A percentile compares a stretch with the other conserved stretches of the same genome.
phyloP scores from a whole-genome alignment of 495 filamentous ascomycete species.

The Margaritispora aquatica region DNA sequence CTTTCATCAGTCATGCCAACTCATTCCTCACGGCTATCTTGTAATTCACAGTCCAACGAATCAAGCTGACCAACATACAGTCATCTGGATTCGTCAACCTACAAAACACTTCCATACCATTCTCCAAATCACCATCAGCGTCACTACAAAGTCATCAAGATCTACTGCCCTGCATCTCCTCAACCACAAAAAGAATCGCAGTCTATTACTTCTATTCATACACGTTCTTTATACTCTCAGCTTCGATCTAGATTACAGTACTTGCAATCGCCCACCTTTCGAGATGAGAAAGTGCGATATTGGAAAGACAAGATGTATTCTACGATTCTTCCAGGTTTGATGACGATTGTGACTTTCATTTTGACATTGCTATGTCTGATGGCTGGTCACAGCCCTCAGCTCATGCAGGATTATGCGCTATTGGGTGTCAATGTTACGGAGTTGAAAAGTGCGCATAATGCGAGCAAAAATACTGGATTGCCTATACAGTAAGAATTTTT shows the following conservation, averaged over 20 bases:
- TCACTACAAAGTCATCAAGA: neutral
- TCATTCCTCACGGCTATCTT: too few relatives aligned
- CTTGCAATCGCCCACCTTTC: too few relatives aligned
- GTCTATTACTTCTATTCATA: neutral
- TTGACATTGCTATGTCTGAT: conserved; percentile 4
- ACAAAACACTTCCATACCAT: neutral
- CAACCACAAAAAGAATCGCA: neutral
- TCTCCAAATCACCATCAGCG: neutral
- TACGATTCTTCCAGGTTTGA: conserved; percentile 4
- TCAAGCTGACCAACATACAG: too few relatives aligned
- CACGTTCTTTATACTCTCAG: neutral
- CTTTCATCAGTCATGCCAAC: neutral
- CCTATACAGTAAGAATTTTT: neutral
- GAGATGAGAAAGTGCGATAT: neutral
- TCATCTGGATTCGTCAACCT: too few relatives aligned
- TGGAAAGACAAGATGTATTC: conserved; percentile 1
- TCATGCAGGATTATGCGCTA: neutral
- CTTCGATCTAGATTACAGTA: too few relatives aligned
- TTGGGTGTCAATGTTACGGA: conserved; percentile 5
- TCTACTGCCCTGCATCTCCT: neutral
- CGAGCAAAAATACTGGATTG: neutral
- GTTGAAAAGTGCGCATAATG: neutral
- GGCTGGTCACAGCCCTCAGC: neutral
- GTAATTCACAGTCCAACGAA: too few relatives aligned
- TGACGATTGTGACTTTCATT: conserved; percentile 3